A percentile compares a stretch with the other conserved stretches of the same genome.
phyloP scores from a whole-genome alignment of 108 stramenopile genomes.

The Ochromonas danica region DNA sequence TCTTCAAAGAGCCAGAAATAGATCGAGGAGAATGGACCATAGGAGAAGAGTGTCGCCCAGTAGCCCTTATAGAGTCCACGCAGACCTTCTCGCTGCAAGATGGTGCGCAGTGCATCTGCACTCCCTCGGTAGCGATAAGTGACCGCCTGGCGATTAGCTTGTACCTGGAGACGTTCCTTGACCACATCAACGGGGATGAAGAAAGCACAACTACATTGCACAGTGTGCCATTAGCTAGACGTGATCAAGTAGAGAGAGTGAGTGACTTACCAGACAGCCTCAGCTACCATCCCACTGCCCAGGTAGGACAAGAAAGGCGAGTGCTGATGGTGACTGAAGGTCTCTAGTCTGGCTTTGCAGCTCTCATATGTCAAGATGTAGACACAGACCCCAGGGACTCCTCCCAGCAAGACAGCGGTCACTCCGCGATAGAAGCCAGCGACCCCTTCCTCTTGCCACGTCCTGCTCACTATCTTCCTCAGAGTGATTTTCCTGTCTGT shows the following conservation, averaged over 20 bases:
- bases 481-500: slow-evolving; percentile 12
- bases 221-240: slow-evolving; percentile 37
- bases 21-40: slow-evolving; percentile 91
- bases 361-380: slow-evolving; percentile 89
- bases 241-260: too few relatives aligned
- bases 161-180: slow-evolving; percentile 94
- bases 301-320: neutral
- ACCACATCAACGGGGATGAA: slow-evolving; percentile 97
- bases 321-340: neutral
- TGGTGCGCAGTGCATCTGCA: slow-evolving; percentile 71
- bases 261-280: neutral
- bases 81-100: slow-evolving; percentile 72
- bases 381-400: slow-evolving; percentile 84
- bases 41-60: slow-evolving; percentile 81
- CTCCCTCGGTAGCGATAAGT: slow-evolving; percentile 64
- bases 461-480: slow-evolving; percentile 38
- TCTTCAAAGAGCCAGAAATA: slow-evolving; percentile 93
- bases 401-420: slow-evolving; percentile 77
- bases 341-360: slow-evolving; percentile 53
- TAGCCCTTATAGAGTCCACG: slow-evolving; percentile 81
- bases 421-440: slow-evolving; percentile 85
- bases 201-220: slow-evolving; percentile 82
- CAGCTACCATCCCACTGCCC: neutral
- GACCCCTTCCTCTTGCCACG: slow-evolving; percentile 71
- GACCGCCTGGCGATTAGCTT: slow-evolving; percentile 35